Base-by-base conservation (phyloP, 2,329 filamentous ascomycete species). In the Colletotrichum sp. region DNA sequence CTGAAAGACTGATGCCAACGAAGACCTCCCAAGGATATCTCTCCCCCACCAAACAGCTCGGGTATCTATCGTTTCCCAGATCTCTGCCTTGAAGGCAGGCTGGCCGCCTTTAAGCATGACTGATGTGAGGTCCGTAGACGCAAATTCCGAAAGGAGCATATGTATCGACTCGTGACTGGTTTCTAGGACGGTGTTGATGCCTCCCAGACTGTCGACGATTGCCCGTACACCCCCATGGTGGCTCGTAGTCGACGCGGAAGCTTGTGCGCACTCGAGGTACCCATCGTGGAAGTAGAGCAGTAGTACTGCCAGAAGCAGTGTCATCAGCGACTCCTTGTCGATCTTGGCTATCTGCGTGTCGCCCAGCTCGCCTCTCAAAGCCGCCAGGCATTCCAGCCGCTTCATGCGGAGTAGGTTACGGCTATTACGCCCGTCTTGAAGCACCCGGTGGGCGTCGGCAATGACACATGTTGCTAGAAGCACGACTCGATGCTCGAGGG, bases 91-190 rank as follows among this genome's bases (percentile, higher is more conserved):
- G 8, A 87, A 87, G 11, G 83, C 85, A 1, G 86, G 85, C 9
- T 80, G 76, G n/a, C 81, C 80, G 0, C 85, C 86, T 19, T 83
- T 85, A 2, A 88, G 79, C 70, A 88, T 78, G 2, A 85, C 81
- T 6, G 85, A 83, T 1, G 85, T 87, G 8, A 88, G 80, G 71
- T 88, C 86, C 65, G 85, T 84, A 0, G 86, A 86, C 2, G 83
- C 82, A 55, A 87, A 88, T 55, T 87, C 86, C 0, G 86, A 87
- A 7, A 87, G 72, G 36, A 88, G 85, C 78, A 88, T 80, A 15
- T 85, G 82, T 2, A 84, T 75, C 1, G 82, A 79, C 16, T 83
- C 81, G 7, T 80, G 82, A 0, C 81, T 78, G 5, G 76, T 79
- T 3, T 68, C 74, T 2, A 84, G 32, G 0, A 82, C 81, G 0